These are phyloP conservation scores for Eimeria acervulina DNA, from an alignment of 169 alveolate genomes.

Conservation along the genomic window DNA sequence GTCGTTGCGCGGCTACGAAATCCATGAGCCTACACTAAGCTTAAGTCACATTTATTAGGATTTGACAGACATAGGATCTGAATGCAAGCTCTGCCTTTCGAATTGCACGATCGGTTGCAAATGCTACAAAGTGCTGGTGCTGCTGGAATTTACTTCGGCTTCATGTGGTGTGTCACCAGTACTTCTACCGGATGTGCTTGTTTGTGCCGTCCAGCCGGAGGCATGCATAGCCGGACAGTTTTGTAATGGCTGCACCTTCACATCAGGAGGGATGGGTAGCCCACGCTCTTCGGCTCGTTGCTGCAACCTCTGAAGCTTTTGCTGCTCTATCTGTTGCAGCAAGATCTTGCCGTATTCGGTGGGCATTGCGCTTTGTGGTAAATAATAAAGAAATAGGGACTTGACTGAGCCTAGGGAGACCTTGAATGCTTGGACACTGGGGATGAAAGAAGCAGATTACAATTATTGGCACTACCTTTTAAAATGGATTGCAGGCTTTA, in stretches of 20 bases:
- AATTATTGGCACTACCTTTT: not conserved
- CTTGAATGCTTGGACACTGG: not conserved
- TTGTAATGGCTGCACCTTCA: not conserved
- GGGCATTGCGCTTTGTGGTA: slow-evolving; percentile 55
- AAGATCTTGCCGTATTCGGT: slow-evolving; percentile 73
- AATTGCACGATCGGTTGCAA: not conserved
- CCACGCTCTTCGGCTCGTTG: slow-evolving; percentile 80
- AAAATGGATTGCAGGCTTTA: not conserved
- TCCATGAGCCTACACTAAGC: not conserved
- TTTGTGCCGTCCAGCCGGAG: not conserved
- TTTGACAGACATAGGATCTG: not conserved
- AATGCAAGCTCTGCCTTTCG: not conserved
- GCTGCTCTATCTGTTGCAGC: slow-evolving; percentile 80
- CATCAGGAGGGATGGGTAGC: slow-evolving; percentile 66
- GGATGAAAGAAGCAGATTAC: not conserved
- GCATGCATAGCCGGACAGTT: not conserved
- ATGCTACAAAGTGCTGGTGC: not conserved
- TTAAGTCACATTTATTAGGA: not conserved
- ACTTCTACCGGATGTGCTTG: slow-evolving; percentile 9
- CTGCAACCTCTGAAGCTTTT: slow-evolving; percentile 19
- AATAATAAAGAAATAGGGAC: not conserved
- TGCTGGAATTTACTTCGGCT: slow-evolving; percentile 5
- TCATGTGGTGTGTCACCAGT: not conserved
- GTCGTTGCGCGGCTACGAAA: not conserved
- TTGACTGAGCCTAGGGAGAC: not conserved